Percentiles rank a stretch among this genome's conserved stretches.
phyloP scores from a whole-genome alignment of 257 asterid species.

The Nicotiana benthamiana region DNA sequence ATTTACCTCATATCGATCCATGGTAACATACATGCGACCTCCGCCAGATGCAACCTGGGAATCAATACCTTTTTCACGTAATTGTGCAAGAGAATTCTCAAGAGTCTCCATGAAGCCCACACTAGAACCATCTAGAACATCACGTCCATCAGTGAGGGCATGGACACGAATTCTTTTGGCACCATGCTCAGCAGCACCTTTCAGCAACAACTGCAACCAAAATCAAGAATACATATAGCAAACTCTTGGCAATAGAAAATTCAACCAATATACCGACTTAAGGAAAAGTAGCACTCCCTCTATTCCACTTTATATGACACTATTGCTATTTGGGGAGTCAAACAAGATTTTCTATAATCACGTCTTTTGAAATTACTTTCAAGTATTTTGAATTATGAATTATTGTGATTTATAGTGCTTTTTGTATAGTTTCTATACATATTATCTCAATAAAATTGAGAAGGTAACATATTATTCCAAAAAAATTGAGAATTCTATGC shows the following conservation, averaged over 20 bases:
- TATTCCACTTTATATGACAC: no score
- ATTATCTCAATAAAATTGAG: no score
- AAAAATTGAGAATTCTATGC: no score
- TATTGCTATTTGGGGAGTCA: no score
- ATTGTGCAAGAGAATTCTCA: constrained; percentile 60
- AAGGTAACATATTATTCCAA: no score
- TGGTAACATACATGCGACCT: constrained; percentile 94
- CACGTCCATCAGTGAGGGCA: constrained; percentile 93
- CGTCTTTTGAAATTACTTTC: no score
- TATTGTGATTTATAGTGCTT: no score
- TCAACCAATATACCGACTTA: not conserved
- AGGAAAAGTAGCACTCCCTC: not conserved
- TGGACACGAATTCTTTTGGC: constrained; percentile 92
- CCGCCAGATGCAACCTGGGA: constrained; percentile 96
- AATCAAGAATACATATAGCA: constrained; percentile 8
- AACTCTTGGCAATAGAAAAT: not conserved
- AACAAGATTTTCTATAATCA: no score
- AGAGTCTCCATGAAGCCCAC: constrained; percentile 79
- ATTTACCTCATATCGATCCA: constrained; percentile 91
- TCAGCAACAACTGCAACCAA: constrained; percentile 64
- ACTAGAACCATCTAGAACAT: constrained; percentile 89
- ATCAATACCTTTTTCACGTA: constrained; percentile 75
- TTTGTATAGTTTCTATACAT: no score
- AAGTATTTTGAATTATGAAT: no score
- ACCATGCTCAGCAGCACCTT: constrained; percentile 78